A percentile compares a stretch with the other conserved stretches of the same genome.
Conservation (phyloP, 78 protist genomes). For the Cavenderia fasciculata region DNA sequence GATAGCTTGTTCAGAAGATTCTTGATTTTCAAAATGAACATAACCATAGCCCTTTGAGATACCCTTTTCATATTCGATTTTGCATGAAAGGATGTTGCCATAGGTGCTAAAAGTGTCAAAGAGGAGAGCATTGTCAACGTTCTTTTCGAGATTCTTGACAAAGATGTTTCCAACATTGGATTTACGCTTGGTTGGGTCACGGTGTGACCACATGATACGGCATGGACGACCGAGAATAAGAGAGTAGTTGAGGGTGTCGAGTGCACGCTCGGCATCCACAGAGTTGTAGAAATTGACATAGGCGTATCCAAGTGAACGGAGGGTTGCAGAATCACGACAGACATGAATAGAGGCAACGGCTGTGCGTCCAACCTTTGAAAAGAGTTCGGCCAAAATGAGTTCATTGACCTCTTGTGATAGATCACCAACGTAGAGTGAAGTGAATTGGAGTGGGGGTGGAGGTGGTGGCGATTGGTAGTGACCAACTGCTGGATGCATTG, state of each 20-base stretch:
- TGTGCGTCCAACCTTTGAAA: conserved; percentile 89
- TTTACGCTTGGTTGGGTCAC: conserved; percentile 97
- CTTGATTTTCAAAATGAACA: conserved; percentile 95
- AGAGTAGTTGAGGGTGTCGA: conserved; percentile 96
- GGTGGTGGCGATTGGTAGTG: not conserved
- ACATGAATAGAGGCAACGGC: conserved; percentile 96
- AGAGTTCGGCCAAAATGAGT: conserved; percentile 89
- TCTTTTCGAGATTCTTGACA: conserved; percentile 95
- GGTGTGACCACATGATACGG: conserved; percentile 98
- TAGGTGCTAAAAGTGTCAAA: conserved; percentile 87
- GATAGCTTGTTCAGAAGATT: conserved; percentile 91
- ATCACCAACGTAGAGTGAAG: conserved; percentile 85
- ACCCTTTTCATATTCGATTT: conserved; percentile 83
- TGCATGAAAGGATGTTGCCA: conserved; percentile 92
- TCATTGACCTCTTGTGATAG: conserved; percentile 92
- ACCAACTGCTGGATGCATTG: conserved; percentile 6
- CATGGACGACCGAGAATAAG: conserved; percentile 89
- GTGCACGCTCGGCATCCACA: conserved; percentile 95
- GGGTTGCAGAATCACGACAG: conserved; percentile 94
- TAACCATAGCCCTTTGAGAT: conserved; percentile 95
- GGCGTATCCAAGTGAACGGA: conserved; percentile 97
- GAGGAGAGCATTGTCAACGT: conserved; percentile 88
- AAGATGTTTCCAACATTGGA: conserved; percentile 98
- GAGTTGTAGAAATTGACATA: conserved; percentile 96
- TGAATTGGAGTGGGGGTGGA: conserved; percentile 22